Percentiles rank a stretch among this genome's conserved stretches.
These are phyloP conservation scores for Mimosa bimucronata DNA, from an alignment of 306 rosid species.

Conservation along the genomic window DNA sequence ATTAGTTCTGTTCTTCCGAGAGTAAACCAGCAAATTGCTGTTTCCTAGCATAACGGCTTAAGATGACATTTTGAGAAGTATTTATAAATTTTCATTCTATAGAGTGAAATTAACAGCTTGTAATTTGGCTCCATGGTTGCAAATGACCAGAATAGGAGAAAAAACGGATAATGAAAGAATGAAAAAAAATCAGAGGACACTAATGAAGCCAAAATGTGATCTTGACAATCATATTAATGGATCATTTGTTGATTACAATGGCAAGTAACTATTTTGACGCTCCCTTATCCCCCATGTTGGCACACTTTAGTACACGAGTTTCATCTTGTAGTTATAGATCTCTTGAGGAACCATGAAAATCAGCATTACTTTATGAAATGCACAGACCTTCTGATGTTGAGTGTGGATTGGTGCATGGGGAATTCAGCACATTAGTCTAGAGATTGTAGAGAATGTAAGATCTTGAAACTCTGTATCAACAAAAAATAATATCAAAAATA, in stretches of 20 bases:
- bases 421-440: neutral
- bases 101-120: neutral
- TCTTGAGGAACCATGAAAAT: neutral
- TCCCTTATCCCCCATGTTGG: neutral
- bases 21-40: no score
- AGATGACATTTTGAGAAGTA: neutral
- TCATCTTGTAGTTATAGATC: neutral
- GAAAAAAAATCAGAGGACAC: neutral
- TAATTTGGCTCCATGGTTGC: neutral
- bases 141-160: neutral
- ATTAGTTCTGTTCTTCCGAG: no score
- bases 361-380: neutral
- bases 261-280: neutral
- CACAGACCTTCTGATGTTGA: neutral
- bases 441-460: slow-evolving; percentile 25
- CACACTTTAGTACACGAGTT: neutral
- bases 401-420: neutral
- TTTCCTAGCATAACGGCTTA: no score
- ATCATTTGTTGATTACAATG: neutral
- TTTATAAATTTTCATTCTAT: neutral
- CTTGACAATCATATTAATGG: neutral
- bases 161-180: neutral
- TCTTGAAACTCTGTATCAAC: slow-evolving; percentile 23
- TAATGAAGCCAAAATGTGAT: neutral
- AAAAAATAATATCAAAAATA: neutral